Conservation (phyloP, 2,329 filamentous ascomycete genomes). For the Xylaria digitata region DNA sequence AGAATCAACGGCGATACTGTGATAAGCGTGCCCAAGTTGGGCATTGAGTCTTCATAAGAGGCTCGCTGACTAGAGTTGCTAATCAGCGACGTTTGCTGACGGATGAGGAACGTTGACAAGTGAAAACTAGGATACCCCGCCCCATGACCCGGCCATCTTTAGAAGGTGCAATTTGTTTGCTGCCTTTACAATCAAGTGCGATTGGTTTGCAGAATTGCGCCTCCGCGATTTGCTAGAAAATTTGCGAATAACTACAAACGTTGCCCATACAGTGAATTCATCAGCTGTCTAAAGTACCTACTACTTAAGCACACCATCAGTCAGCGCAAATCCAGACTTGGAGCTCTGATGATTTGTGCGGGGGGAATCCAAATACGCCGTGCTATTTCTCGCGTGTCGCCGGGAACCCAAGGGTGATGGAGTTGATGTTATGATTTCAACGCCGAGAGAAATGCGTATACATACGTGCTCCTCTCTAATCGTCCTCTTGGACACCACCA, state of each 20-base stretch:
- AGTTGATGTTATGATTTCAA: no score
- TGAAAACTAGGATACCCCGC: constrained; percentile 6
- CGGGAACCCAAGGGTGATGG: no score
- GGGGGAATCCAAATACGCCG: background rate
- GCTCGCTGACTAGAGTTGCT: background rate
- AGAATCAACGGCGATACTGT: background rate
- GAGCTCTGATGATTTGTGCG: background rate
- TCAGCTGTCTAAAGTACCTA: background rate
- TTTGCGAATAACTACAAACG: no score
- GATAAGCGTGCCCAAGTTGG: background rate
- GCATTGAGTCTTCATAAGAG: background rate
- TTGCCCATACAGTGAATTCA: background rate
- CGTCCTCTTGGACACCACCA: no score
- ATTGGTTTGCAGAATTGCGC: background rate
- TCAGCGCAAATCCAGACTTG: background rate
- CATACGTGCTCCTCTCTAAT: no score
- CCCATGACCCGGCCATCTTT: background rate
- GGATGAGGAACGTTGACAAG: background rate
- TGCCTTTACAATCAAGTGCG: background rate
- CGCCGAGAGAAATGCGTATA: no score
- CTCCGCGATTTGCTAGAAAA: background rate
- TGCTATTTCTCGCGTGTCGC: background rate
- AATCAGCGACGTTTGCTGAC: no score
- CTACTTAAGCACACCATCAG: constrained; percentile 1
- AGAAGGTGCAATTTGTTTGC: background rate